Base-by-base conservation (phyloP, 2,329 filamentous ascomycete species). In the Fusarium liriodendri region DNA sequence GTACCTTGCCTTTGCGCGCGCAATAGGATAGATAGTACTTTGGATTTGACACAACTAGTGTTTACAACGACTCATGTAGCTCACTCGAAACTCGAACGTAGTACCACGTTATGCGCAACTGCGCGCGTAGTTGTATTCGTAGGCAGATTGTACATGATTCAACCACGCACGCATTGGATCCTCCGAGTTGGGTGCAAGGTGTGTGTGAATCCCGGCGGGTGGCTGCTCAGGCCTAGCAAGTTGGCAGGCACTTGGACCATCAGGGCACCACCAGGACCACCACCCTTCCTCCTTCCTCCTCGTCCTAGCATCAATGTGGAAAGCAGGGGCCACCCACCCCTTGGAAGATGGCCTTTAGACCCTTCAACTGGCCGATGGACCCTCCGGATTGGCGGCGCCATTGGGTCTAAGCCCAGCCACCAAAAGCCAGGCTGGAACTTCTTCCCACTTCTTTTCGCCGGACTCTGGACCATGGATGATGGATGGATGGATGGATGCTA, bases 231-330 rank as follows among this genome's bases (percentile, higher is more conserved):
- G 62, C 20, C 42, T 38, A 20, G 61, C 40, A 62, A 33, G 60
- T 69, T 72, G 66, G 76, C 72, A 75, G 75, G 70, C 67, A 75
- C 70, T 72, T 72, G 70, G 72, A 32, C 70, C 66, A 50, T 16
- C 42, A 47, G 42, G 42, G 42, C 5, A 25, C 42, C 42, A 65
- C 58, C 75, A 54, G 27, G 47, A 42, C 29, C 42, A 25, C 54
- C 54, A 57, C 54, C 54, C 33, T 37, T 27, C 54, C 33, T 38
- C 54, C 54, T 57, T 35, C 54, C 54, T 57, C 20, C 54, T 57
- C 20, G 52, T 22, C 33, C 42, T 35, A 35, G 35, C 37, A 52
- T 52, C 47, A 52, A 52, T 52, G 18, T 54, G 50, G 50, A 40
- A 67, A 69, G 62, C 62, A 64, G 47, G 54, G 62, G 54, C 38